These are phyloP conservation scores for Pythium aristosporum DNA, from an alignment of 352 stramenopile genomes.

Conservation along the genomic window DNA sequence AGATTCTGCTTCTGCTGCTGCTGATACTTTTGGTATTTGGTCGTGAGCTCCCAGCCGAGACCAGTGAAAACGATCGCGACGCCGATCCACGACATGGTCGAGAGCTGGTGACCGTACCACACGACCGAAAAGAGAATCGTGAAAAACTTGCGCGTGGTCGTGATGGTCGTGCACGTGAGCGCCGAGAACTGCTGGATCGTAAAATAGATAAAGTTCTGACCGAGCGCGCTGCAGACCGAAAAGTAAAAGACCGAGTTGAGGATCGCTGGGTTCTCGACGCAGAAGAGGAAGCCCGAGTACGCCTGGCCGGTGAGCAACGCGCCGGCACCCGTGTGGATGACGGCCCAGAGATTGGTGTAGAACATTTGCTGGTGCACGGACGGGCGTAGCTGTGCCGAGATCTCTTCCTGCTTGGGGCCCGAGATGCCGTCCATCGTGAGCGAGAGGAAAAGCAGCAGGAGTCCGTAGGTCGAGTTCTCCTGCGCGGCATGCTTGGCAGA, in stretches of 20 bases:
- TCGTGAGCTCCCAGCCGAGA: slow-evolving; percentile 80
- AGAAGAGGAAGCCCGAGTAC: slow-evolving; percentile 72
- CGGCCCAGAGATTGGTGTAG: slow-evolving; percentile 88
- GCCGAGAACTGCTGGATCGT: slow-evolving; percentile 98
- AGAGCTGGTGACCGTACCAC: slow-evolving; percentile 94
- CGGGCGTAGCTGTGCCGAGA: slow-evolving; percentile 65
- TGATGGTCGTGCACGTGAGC: slow-evolving; percentile 98
- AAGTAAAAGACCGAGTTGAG: slow-evolving; percentile 91
- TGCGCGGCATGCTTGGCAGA: slow-evolving; percentile 70
- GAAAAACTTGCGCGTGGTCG: slow-evolving; percentile 99
- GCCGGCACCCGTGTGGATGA: slow-evolving; percentile 80
- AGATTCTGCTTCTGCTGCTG: slow-evolving; percentile 38
- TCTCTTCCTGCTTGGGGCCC: slow-evolving; percentile 94
- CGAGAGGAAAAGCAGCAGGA: slow-evolving; percentile 89
- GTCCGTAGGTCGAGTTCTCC: slow-evolving; percentile 89
- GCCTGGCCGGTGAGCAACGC: slow-evolving; percentile 76
- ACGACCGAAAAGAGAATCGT: slow-evolving; percentile 98
- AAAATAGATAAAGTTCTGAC: slow-evolving; percentile 99
- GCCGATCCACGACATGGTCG: slow-evolving; percentile 88
- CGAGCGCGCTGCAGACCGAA: slow-evolving; percentile 93
- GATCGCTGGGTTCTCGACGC: slow-evolving; percentile 80
- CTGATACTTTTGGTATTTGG: slow-evolving; percentile 87
- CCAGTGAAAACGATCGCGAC: slow-evolving; percentile 92
- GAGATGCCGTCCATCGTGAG: slow-evolving; percentile 96
- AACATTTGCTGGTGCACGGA: slow-evolving; percentile 91